These are phyloP conservation scores for Mucor circinelloides DNA, from an alignment of 371 early-diverging fungal species.

Conservation along the genomic window DNA sequence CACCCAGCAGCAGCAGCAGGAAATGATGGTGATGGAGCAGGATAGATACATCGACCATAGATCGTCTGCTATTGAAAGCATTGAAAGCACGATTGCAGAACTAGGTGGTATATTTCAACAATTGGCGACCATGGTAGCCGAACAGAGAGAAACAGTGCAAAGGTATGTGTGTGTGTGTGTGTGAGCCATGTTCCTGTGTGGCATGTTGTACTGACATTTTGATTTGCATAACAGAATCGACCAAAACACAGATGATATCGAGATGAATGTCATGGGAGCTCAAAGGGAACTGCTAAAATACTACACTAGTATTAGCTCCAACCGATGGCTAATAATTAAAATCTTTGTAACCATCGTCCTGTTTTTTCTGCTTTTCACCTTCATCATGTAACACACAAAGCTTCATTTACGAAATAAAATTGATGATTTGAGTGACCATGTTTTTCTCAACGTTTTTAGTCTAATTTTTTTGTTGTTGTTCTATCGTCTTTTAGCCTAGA, in stretches of 20 bases:
- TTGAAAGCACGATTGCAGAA: conserved; percentile 96
- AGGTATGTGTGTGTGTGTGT: conserved; percentile 42
- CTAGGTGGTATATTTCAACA: conserved; percentile 95
- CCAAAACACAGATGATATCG: conserved; percentile 90
- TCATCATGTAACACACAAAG: conserved; percentile 33
- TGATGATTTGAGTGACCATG: background rate
- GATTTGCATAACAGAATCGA: conserved; percentile 75
- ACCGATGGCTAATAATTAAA: conserved; percentile 94
- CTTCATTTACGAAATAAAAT: background rate
- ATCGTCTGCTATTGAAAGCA: conserved; percentile 87
- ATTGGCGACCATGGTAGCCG: conserved; percentile 90
- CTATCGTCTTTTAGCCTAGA: background rate
- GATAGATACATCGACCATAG: conserved; percentile 81
- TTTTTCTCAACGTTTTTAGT: background rate
- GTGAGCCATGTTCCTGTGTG: too few relatives aligned
- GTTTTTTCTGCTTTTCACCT: conserved; percentile 52
- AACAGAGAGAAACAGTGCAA: conserved; percentile 93
- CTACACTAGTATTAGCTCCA: conserved; percentile 85
- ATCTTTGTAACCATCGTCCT: conserved; percentile 84
- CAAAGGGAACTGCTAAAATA: conserved; percentile 88
- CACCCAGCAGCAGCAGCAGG: conserved; percentile 57
- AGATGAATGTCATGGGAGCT: conserved; percentile 89
- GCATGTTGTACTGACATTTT: background rate
- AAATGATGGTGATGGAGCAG: conserved; percentile 46
- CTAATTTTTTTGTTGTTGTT: background rate